Conservation (phyloP, 257 asterid species). For the Rubia yunnanensis region DNA sequence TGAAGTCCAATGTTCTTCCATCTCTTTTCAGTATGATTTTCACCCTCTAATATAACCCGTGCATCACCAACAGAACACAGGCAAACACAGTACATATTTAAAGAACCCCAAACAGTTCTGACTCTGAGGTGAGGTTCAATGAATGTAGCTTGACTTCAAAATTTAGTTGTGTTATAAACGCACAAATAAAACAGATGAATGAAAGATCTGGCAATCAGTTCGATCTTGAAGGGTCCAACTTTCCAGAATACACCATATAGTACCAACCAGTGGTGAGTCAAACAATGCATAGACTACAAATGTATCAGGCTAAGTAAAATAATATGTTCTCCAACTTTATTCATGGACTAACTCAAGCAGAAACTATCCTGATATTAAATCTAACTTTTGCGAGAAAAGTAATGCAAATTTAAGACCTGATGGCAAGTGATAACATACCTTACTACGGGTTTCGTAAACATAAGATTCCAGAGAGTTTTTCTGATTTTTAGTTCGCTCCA, state of each 20-base stretch:
- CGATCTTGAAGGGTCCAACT: background rate
- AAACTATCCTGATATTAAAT: background rate
- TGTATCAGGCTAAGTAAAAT: background rate
- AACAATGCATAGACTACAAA: background rate
- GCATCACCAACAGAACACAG: background rate
- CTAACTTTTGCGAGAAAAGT: background rate
- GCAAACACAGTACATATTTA: background rate
- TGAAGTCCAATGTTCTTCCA: background rate
- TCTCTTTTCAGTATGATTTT: background rate
- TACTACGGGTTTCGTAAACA: slow-evolving; percentile 87
- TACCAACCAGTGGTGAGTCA: background rate
- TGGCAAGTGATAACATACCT: slow-evolving; percentile 33
- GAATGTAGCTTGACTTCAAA: background rate
- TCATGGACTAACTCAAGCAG: background rate
- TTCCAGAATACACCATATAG: background rate
- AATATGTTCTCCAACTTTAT: background rate
- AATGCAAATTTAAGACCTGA: background rate
- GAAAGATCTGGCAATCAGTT: background rate
- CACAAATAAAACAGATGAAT: background rate
- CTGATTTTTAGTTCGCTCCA: slow-evolving; percentile 95
- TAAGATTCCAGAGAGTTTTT: slow-evolving; percentile 92
- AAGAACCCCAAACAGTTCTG: background rate
- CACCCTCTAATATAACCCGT: background rate
- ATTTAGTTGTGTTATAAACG: background rate
- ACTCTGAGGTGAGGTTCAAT: background rate